These are phyloP conservation scores for Torulaspora globosa DNA, from an alignment of 1,139 yeast genomes.

Conservation along the genomic window DNA sequence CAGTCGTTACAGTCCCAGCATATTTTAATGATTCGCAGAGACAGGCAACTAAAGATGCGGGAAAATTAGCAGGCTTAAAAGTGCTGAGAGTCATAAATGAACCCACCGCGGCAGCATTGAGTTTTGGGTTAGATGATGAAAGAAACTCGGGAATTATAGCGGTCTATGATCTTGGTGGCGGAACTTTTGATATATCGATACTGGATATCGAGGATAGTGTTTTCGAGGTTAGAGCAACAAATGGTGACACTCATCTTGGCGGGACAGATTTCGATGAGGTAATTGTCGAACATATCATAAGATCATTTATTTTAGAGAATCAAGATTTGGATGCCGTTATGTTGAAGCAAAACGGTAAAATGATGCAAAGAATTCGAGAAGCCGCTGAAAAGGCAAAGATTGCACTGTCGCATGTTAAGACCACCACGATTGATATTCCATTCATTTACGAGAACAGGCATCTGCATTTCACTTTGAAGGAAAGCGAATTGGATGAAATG, in stretches of 20 bases:
- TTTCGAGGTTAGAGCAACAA: slow-evolving; percentile 77
- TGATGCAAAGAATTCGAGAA: slow-evolving; percentile 62
- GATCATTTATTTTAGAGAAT: slow-evolving; percentile 42
- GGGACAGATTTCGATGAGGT: slow-evolving; percentile 78
- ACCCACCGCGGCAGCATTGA: slow-evolving; percentile 80
- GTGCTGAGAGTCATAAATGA: slow-evolving; percentile 70
- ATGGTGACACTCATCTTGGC: slow-evolving; percentile 79
- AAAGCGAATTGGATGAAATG: slow-evolving; percentile 61
- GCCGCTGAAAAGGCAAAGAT: slow-evolving; percentile 71
- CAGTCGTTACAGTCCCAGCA: slow-evolving; percentile 79
- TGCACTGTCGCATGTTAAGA: slow-evolving; percentile 58
- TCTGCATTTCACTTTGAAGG: slow-evolving; percentile 51
- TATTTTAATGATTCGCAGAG: slow-evolving; percentile 76
- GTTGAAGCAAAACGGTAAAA: slow-evolving; percentile 22
- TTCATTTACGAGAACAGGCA: slow-evolving; percentile 52
- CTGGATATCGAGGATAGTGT: slow-evolving; percentile 78
- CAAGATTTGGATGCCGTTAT: slow-evolving; percentile 15
- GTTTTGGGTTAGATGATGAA: slow-evolving; percentile 58
- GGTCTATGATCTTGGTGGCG: slow-evolving; percentile 80
- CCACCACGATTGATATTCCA: slow-evolving; percentile 59
- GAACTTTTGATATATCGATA: slow-evolving; percentile 77
- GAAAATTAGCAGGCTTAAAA: slow-evolving; percentile 60
- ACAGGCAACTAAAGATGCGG: slow-evolving; percentile 72
- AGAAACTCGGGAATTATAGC: slow-evolving; percentile 57
- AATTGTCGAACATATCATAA: slow-evolving; percentile 51